These are phyloP conservation scores for Juncus effusus DNA, from an alignment of 176 grass and related monocot species.

Conservation along the genomic window DNA sequence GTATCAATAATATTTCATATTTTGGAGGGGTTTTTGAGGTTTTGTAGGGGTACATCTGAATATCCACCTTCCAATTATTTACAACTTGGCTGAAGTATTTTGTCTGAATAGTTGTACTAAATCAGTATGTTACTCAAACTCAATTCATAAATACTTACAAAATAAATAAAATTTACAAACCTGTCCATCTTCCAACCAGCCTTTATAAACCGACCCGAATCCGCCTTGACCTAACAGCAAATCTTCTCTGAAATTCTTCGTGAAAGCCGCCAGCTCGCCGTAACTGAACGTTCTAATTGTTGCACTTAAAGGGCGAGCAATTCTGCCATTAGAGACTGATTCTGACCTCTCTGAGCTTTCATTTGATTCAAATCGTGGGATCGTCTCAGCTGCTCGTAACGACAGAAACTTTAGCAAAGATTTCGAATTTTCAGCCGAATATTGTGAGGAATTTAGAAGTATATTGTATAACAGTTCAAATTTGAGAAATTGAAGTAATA, in stretches of 20 bases:
- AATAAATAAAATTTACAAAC: conserved; percentile 14
- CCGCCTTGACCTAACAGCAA: conserved; percentile 57
- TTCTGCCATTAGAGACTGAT: not conserved
- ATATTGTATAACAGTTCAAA: too few relatives aligned
- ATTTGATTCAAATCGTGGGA: not conserved
- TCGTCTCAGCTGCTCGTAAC: not conserved
- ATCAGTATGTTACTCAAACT: too few relatives aligned
- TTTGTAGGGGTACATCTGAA: not conserved
- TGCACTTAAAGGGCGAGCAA: not conserved
- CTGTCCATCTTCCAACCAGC: conserved; percentile 42
- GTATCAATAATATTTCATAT: too few relatives aligned
- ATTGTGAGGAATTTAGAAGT: too few relatives aligned
- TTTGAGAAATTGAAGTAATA: too few relatives aligned
- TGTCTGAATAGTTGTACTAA: too few relatives aligned
- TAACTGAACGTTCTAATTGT: conserved; percentile 43
- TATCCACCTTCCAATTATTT: not conserved
- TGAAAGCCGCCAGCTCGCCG: conserved; percentile 50
- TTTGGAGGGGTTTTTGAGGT: too few relatives aligned
- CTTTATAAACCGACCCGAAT: conserved; percentile 65
- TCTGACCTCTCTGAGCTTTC: not conserved
- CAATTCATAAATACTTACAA: too few relatives aligned
- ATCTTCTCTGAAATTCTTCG: conserved; percentile 47
- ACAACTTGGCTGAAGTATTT: too few relatives aligned
- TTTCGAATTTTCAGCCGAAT: not conserved
- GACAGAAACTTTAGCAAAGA: not conserved